A percentile compares a stretch with the other conserved stretches of the same genome.
Conservation (phyloP, 78 protist species). For the Dictyostelium firmibasis region DNA sequence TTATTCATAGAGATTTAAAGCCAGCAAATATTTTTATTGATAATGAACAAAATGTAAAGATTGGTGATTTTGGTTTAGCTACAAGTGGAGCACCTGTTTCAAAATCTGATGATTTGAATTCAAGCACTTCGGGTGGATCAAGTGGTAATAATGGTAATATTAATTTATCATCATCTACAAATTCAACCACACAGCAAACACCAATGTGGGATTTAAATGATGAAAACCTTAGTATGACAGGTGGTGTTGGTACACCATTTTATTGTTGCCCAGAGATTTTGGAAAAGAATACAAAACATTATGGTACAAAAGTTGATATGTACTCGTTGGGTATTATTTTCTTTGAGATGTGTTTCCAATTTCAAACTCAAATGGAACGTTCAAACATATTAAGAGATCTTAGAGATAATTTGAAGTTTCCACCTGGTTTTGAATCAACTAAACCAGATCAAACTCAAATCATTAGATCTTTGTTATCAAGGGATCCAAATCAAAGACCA, state of each 20-base stretch:
- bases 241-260: conserved; percentile 86
- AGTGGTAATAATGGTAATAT: not conserved
- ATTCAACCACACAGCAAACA: not conserved
- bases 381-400: conserved; percentile 24
- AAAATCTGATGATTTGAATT: not conserved
- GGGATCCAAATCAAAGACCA: conserved; percentile 72
- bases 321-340: conserved; percentile 82
- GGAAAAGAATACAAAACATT: conserved; percentile 34
- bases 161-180: not conserved
- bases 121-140: not conserved
- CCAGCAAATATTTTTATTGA: conserved; percentile 84
- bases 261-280: conserved; percentile 80
- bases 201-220: not conserved
- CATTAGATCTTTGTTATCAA: conserved; percentile 34
- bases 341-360: conserved; percentile 84
- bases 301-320: conserved; percentile 83
- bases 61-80: conserved; percentile 83
- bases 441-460: conserved; percentile 74
- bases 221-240: conserved; percentile 38
- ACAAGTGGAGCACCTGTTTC: not conserved
- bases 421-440: conserved; percentile 79
- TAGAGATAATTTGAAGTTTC: conserved; percentile 52
- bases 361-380: conserved; percentile 81
- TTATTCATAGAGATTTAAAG: conserved; percentile 82
- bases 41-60: conserved; percentile 69